Evolutionary conservation across 768 basidiomycete species (phyloP).

Genomic region (Amanita pallidorosea): DNA sequence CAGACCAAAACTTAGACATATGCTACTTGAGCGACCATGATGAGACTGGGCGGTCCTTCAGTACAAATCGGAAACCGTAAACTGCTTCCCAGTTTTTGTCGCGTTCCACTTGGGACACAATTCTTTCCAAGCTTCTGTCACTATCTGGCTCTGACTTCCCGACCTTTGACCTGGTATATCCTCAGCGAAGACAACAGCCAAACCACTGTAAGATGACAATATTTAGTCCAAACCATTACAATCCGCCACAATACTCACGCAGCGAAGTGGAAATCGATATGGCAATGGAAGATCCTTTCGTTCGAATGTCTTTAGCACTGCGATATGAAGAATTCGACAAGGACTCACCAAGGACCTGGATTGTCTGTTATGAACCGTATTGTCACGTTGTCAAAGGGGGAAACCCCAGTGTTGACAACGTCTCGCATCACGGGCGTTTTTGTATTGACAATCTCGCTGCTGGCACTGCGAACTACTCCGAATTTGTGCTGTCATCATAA

Average conservation of each 20-base stretch:
- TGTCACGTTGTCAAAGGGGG: not conserved
- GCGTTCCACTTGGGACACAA: slow-evolving; percentile 4
- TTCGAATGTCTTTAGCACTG: not conserved
- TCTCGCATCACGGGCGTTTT: slow-evolving; percentile 18
- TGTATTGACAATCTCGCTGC: slow-evolving; percentile 26
- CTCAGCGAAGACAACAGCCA: slow-evolving; percentile 5
- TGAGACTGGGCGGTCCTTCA: not conserved
- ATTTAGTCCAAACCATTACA: not conserved
- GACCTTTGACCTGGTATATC: not conserved
- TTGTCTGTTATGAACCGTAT: slow-evolving; percentile 5
- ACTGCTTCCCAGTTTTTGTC: slow-evolving; percentile 2
- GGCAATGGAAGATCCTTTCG: slow-evolving; percentile 3
- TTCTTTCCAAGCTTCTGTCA: slow-evolving; percentile 2
- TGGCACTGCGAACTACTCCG: slow-evolving; percentile 29
- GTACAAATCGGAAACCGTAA: not conserved
- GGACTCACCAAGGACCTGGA: slow-evolving; percentile 4
- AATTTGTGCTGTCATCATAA: slow-evolving; percentile 19
- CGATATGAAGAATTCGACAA: not conserved
- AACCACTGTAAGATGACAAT: not conserved
- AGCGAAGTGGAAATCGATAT: slow-evolving; percentile 2
- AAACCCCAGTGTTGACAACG: slow-evolving; percentile 2
- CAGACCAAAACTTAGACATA: too few species aligned
- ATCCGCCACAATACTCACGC: not conserved
- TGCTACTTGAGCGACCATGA: too few species aligned
- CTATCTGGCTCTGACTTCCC: not conserved